Percentiles rank a stretch among this genome's conserved stretches.
phyloP scores from a whole-genome alignment of 176 grass and related monocot species.

The Tuctoria greenei region DNA sequence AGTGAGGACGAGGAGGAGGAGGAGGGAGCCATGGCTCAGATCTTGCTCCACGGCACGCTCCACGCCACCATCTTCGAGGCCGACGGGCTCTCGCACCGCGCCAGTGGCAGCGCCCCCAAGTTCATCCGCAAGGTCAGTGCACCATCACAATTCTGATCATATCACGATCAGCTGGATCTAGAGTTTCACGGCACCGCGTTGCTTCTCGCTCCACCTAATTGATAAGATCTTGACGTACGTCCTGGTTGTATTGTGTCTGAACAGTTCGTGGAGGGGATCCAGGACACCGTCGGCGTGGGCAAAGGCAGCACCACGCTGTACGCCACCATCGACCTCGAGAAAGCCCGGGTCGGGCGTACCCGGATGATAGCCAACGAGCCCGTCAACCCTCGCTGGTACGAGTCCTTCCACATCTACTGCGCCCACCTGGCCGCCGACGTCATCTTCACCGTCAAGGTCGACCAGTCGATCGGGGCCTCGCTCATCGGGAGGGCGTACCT shows the following conservation, averaged over 20 bases:
- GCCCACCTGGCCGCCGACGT: constrained; percentile 62
- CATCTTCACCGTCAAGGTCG: constrained; percentile 68
- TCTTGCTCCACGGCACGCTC: constrained; percentile 80
- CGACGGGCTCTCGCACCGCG: constrained; percentile 33
- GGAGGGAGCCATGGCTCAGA: constrained; percentile 54
- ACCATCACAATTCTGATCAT: no score
- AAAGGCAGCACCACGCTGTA: constrained; percentile 54
- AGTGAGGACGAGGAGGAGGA: neutral
- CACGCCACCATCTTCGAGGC: constrained; percentile 71
- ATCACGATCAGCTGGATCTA: neutral
- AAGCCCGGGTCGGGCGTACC: constrained; percentile 57
- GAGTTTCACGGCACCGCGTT: neutral
- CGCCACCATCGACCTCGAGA: constrained; percentile 69
- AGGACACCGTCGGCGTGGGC: constrained; percentile 51
- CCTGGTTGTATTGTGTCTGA: neutral
- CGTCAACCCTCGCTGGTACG: constrained; percentile 56
- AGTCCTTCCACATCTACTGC: constrained; percentile 76
- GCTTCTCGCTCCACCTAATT: neutral
- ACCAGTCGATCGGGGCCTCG: constrained; percentile 46
- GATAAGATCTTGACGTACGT: constrained; percentile 17
- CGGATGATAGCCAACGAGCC: constrained; percentile 48
- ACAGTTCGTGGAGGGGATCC: constrained; percentile 65
- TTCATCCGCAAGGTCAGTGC: constrained; percentile 52
- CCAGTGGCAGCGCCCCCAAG: constrained; percentile 43
- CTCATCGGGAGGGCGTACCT: constrained; percentile 65